These are phyloP conservation scores for Cyberlindnera samutprakarnensis DNA, from an alignment of 805 yeast species.

Conservation along the genomic window DNA sequence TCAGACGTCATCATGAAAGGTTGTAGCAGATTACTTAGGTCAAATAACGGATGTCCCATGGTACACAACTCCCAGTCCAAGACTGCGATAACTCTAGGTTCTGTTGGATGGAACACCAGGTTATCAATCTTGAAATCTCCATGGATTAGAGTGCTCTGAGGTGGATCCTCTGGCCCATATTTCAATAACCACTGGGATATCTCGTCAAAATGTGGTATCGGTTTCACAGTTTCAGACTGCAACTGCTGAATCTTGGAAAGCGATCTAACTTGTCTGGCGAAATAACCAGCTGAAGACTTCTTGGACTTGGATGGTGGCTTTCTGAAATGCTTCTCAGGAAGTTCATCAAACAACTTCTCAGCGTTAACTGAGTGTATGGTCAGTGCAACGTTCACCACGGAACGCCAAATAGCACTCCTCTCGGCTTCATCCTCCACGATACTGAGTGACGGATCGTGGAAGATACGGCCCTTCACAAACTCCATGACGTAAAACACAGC, in stretches of 20 bases:
- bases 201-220: slow-evolving; percentile 39
- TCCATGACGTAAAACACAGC: slow-evolving; percentile 56
- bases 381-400: slow-evolving; percentile 40
- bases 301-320: slow-evolving; percentile 17
- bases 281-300: slow-evolving; percentile 34
- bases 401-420: slow-evolving; percentile 34
- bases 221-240: slow-evolving; percentile 32
- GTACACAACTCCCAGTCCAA: slow-evolving; percentile 65
- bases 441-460: slow-evolving; percentile 43
- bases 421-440: slow-evolving; percentile 22
- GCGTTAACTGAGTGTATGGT: slow-evolving; percentile 45
- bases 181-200: slow-evolving; percentile 34
- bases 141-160: slow-evolving; percentile 36
- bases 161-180: slow-evolving; percentile 41
- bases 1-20: slow-evolving; percentile 40
- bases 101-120: slow-evolving; percentile 49
- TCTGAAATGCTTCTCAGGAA: slow-evolving; percentile 37
- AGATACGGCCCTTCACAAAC: slow-evolving; percentile 47
- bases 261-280: slow-evolving; percentile 46
- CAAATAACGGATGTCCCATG: slow-evolving; percentile 57
- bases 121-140: slow-evolving; percentile 64
- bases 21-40: slow-evolving; percentile 49
- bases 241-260: slow-evolving; percentile 34
- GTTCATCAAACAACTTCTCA: slow-evolving; percentile 28
- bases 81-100: slow-evolving; percentile 43